Conservation (phyloP, 164 flowering plant species). For the Stephania yunnanensis region DNA sequence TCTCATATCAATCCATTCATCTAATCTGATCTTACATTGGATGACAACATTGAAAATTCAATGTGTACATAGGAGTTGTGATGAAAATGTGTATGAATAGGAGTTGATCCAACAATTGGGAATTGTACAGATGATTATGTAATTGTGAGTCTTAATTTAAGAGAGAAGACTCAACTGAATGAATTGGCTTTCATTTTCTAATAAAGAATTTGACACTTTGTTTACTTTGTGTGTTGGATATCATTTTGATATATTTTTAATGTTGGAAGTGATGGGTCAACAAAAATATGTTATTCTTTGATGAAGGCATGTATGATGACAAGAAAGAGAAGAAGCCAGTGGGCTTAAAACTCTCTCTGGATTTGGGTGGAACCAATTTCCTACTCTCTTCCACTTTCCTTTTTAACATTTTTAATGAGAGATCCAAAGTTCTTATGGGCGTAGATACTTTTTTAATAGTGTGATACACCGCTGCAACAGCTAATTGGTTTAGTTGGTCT, state of each 20-base stretch:
- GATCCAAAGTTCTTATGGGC: background rate
- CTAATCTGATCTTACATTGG: slow-evolving; percentile 3
- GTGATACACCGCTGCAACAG: background rate
- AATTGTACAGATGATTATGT: background rate
- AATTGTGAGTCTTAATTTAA: background rate
- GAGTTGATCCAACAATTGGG: background rate
- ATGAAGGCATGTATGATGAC: background rate
- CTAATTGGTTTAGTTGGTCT: background rate
- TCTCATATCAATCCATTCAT: slow-evolving; percentile 83
- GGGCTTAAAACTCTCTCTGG: background rate
- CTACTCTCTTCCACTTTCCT: background rate
- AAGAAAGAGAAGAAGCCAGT: background rate
- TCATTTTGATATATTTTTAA: background rate
- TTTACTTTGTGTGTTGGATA: background rate
- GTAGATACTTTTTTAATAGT: background rate
- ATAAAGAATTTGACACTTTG: background rate
- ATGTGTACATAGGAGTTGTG: too few relatives aligned
- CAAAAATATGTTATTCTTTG: background rate
- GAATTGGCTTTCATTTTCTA: background rate
- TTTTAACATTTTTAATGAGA: background rate
- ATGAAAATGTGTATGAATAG: background rate
- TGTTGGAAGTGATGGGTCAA: background rate
- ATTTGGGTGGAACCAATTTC: background rate
- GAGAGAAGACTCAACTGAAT: background rate
- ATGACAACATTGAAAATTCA: background rate